phyloP scores from a whole-genome alignment of 1,139 yeast genomes.

The Debaryomyces fabryi region DNA sequence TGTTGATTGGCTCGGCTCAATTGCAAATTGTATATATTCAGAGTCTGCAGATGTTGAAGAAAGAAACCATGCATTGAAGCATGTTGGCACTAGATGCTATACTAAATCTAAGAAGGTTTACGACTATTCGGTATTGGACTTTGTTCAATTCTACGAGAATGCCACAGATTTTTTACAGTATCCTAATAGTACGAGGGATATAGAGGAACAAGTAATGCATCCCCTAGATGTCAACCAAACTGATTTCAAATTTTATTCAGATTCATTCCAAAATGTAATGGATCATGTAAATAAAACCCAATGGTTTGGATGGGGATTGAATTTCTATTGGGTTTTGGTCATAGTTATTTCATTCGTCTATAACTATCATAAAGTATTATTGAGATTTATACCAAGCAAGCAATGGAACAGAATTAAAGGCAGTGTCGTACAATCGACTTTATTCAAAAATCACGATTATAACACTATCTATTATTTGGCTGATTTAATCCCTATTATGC shows the following conservation, averaged over 20 bases:
- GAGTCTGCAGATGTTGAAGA: constrained; percentile 22
- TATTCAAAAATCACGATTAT: not conserved
- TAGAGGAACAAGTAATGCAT: constrained; percentile 15
- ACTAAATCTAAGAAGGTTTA: constrained; percentile 24
- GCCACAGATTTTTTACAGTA: constrained; percentile 29
- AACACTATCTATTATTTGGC: constrained; percentile 5
- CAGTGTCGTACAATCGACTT: not conserved
- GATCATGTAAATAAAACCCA: constrained; percentile 32
- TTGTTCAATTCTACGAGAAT: constrained; percentile 29
- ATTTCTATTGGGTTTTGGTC: constrained; percentile 38
- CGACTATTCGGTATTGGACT: constrained; percentile 29
- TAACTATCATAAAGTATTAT: constrained; percentile 19
- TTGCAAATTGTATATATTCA: constrained; percentile 30
- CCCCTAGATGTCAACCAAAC: constrained; percentile 31
- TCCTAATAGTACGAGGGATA: constrained; percentile 17
- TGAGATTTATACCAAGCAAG: not conserved
- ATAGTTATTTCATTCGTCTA: constrained; percentile 25
- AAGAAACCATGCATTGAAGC: constrained; percentile 35
- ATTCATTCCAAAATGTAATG: constrained; percentile 31
- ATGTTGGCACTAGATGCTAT: constrained; percentile 33
- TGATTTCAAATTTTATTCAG: constrained; percentile 27
- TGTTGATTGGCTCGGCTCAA: constrained; percentile 28
- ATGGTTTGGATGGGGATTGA: constrained; percentile 43
- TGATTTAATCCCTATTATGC: constrained; percentile 6
- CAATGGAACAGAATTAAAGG: not conserved